A percentile compares a stretch with the other conserved stretches of the same genome.
phyloP scores from a whole-genome alignment of 1,139 yeast genomes.

The Taphrina confusa region DNA sequence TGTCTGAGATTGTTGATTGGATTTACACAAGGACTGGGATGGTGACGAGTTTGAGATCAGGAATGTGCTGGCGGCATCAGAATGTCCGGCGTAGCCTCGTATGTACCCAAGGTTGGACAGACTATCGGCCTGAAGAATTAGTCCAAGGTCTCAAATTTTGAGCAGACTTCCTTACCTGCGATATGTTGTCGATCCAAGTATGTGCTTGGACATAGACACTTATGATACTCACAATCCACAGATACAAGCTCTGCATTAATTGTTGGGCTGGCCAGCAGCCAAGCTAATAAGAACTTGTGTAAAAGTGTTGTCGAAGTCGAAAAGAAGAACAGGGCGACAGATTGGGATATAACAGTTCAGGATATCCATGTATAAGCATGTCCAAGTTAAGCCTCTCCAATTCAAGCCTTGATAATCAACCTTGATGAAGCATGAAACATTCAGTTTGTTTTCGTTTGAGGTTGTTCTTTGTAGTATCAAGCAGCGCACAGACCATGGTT shows the following conservation, averaged over 20 bases:
- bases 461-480: neutral
- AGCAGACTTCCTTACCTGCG: constrained; percentile 4
- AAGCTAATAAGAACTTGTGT: neutral
- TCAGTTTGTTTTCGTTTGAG: neutral
- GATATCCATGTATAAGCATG: no score
- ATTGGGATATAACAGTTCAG: no score
- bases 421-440: neutral
- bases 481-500: constrained; percentile 8
- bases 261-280: neutral
- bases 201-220: neutral
- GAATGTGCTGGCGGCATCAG: constrained; percentile 25
- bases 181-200: constrained; percentile 30
- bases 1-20: constrained; percentile 35
- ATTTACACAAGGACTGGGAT: constrained; percentile 32
- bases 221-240: neutral
- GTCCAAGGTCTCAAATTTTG: neutral
- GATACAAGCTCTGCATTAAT: neutral
- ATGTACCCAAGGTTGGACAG: constrained; percentile 26
- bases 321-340: no score
- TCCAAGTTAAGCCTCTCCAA: no score
- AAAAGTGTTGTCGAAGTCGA: neutral
- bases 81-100: constrained; percentile 29
- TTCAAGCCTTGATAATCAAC: no score
- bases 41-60: neutral
- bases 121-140: constrained; percentile 1